A percentile compares a stretch with the other conserved stretches of the same genome.
phyloP scores from a whole-genome alignment of 345 rosid species.

The Limnanthes douglasii region DNA sequence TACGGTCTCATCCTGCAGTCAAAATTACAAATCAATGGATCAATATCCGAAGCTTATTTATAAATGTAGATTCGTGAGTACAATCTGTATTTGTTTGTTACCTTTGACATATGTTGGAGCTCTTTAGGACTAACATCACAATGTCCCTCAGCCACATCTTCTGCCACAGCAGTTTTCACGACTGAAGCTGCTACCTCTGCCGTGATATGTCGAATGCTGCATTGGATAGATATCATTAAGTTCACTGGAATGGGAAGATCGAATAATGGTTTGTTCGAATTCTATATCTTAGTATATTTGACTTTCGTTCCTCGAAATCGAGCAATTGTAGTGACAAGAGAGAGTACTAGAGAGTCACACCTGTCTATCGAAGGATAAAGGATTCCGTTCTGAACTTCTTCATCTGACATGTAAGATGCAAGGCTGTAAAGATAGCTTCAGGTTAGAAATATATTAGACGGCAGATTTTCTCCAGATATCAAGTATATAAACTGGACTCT shows the following conservation, averaged over 20 bases:
- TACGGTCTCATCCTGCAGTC: constrained; percentile 75
- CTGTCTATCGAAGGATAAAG: constrained; percentile 78
- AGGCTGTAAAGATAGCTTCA: constrained; percentile 40
- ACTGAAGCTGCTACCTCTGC: constrained; percentile 96
- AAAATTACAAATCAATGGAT: too few species aligned
- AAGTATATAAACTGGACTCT: too few species aligned
- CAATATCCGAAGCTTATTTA: too few species aligned
- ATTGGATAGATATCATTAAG: too few species aligned
- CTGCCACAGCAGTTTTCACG: constrained; percentile 65
- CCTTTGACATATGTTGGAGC: constrained; percentile 74
- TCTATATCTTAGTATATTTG: too few species aligned
- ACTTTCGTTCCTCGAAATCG: too few species aligned
- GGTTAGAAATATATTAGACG: constrained; percentile 3
- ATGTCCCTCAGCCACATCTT: constrained; percentile 77
- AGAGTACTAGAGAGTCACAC: constrained; percentile 18
- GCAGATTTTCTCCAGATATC: not conserved
- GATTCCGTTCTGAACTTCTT: constrained; percentile 61
- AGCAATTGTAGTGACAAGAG: not conserved
- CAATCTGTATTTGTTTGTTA: too few species aligned
- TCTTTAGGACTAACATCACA: constrained; percentile 60
- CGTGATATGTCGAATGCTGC: constrained; percentile 86
- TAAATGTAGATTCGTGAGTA: too few species aligned
- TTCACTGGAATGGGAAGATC: too few species aligned
- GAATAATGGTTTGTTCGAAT: too few species aligned
- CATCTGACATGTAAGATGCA: constrained; percentile 88